Evolutionary conservation across 2,329 filamentous ascomycete genomes (phyloP), one percentile per base, ranked within the genome.

Genomic region (Cordyceps pruinosa): DNA sequence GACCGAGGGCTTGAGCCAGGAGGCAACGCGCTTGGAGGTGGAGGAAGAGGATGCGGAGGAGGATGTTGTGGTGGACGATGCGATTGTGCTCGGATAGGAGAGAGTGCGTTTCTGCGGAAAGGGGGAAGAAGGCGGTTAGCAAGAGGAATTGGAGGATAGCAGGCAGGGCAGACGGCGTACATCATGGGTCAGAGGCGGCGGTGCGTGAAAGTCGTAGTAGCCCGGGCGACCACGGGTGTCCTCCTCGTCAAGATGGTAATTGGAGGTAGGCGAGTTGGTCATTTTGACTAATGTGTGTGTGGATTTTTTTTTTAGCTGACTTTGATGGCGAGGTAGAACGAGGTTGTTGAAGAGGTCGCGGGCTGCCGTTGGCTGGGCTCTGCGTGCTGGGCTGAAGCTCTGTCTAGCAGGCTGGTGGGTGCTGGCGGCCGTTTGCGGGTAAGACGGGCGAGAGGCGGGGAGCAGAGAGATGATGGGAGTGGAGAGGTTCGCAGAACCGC

Each of bases 21-120:
- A 64, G 6, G 65, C 62, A 57, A 68, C 71, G 58, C 70, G 64
- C 44, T 64, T 64, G 39, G 66, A 64, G 19, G 66, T 61, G 26
- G 65, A 62, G 8, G 63, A 57, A 4, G 60, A 47, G 19, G 66
- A 64, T 21, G 62, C 62, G 35, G 39, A 17, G 13, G 61, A 49
- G 35, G 37, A 41, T 21, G 61, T 56, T 15, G 67, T 69, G 21
- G 66, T 69, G 21, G 68, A 62, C 62, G 66, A 68, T 13, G 68
- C 19, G 37, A 64, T 69, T 37, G 69, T 69, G 51, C 63, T 60
- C 34, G 66, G 48, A 21, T 41, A 58, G 35, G 56, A 58, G 1
- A 35, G 21, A 2, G 49, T 44, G 56, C 56, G 56, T n/a, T 58
- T 58, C 56, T 58, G 35, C 19, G 13, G 23, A 7, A 28, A 25